These are phyloP conservation scores for Pseudogymnoascus pannorum DNA, from an alignment of 2,329 filamentous ascomycete genomes.

Conservation along the genomic window DNA sequence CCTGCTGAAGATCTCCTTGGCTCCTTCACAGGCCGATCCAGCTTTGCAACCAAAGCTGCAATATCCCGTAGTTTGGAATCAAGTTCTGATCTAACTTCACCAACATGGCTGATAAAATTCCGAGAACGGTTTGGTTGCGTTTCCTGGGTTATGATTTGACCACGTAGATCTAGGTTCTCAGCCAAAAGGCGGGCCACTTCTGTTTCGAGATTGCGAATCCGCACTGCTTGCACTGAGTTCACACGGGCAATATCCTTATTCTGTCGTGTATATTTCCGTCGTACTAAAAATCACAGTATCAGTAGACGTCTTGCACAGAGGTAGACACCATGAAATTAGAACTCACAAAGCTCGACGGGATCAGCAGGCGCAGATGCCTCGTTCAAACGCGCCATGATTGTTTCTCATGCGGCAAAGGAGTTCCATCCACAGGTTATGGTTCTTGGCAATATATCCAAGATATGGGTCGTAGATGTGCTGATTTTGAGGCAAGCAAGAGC, in stretches of 20 bases:
- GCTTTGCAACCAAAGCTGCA: conserved; percentile 53
- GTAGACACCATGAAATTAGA: conserved; percentile 7
- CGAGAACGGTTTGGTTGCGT: conserved; percentile 53
- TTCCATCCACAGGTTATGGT: background rate
- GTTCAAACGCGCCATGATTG: conserved; percentile 70
- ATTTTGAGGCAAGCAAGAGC: background rate
- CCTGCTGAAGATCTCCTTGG: conserved; percentile 23
- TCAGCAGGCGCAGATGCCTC: conserved; percentile 63
- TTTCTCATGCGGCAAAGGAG: conserved; percentile 9
- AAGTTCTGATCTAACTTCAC: conserved; percentile 62
- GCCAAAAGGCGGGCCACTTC: conserved; percentile 67
- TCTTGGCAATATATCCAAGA: conserved; percentile 7
- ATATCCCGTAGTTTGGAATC: conserved; percentile 68
- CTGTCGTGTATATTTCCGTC: conserved; percentile 71
- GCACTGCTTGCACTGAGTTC: conserved; percentile 70
- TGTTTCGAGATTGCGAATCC: conserved; percentile 68
- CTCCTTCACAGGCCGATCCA: conserved; percentile 2
- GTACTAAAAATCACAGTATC: conserved; percentile 45
- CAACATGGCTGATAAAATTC: conserved; percentile 57
- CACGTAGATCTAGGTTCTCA: conserved; percentile 69
- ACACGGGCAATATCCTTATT: conserved; percentile 76
- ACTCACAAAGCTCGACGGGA: conserved; percentile 64
- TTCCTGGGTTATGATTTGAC: conserved; percentile 60
- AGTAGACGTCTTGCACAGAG: conserved; percentile 11
- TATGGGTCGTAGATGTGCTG: background rate